Base-by-base conservation (phyloP, 208 protist genomes). In the Trypanosomatidae sp. region DNA sequence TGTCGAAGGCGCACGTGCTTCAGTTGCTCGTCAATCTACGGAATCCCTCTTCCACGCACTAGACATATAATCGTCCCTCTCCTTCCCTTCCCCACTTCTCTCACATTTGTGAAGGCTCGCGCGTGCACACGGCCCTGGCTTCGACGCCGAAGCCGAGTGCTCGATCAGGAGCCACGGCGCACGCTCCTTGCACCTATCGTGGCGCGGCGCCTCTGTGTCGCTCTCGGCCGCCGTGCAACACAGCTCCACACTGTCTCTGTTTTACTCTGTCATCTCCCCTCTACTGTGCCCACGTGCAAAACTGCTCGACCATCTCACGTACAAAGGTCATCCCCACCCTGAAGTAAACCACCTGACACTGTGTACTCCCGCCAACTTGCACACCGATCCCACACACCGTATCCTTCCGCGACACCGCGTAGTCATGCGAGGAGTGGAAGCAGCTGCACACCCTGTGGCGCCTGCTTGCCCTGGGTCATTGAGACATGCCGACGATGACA, bases 371-470 rank as follows among this genome's bases (percentile, higher is more conserved):
- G 36, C 22, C 50, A 2, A 28, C 50, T 22, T 15, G 12, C 22
- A 55, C 0, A n/a, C 25, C 3, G 8, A 28, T 22, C 39, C 10
- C 13, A 41, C 13, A 25, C 56, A 50, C 56, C 25, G 15, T 17
- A 8, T 12, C 7, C 33, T 30, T 41, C 62, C 22, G 39, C 22
- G 33, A 10, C 41, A 33, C 41, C 62, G 55, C 43, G 64, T 12
- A 39, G 43, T 25, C 46, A 9, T 55, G 22, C 46, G 64, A 25
- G 28, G 25, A 28, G 46, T 25, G 39, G 41, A 68, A 25, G 64
- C 36, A 68, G 43, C 64, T 55, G 46, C 64, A 52, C n/a, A 52
- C 13, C 62, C 39, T 67, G 59, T 43, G 39, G 46, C 46, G 55
- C 28, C 28, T 55, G 8, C 28, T 68, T 28, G n/a, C 28, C 6